phyloP scores from a whole-genome alignment of 305 asterid species.

The Fraxinus nigra region DNA sequence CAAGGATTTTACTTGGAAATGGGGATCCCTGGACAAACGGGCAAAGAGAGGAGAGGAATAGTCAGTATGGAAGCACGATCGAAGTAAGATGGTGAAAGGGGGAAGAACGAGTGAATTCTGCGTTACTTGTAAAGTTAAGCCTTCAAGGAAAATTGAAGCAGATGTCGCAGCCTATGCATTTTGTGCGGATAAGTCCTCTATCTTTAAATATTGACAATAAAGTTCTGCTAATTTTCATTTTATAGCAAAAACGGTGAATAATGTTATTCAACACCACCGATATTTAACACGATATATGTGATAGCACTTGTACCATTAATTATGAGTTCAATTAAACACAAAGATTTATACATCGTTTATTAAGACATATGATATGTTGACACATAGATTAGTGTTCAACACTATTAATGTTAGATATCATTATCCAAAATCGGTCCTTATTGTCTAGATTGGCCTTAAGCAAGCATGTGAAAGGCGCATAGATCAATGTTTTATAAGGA shows the following conservation, averaged over 20 bases:
- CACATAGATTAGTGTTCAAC: neutral
- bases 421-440: neutral
- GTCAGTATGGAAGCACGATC: neutral
- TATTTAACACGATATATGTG: neutral
- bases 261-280: neutral
- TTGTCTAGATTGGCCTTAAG: neutral
- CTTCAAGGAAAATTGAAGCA: neutral
- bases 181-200: neutral
- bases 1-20: neutral
- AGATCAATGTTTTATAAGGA: neutral
- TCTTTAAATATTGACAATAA: neutral
- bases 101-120: neutral
- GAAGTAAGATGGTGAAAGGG: neutral
- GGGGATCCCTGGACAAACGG: neutral
- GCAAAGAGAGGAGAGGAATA: neutral
- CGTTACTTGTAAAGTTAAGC: neutral
- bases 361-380: too few relatives aligned
- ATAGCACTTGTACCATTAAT: too few relatives aligned
- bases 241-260: neutral
- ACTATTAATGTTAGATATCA: neutral
- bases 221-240: neutral
- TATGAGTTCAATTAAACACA: too few relatives aligned
- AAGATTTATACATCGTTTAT: too few relatives aligned
- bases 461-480: neutral
- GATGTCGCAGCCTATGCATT: neutral